Evolutionary conservation across 176 grass and related monocot genomes (phyloP), one percentile per base, ranked within the genome.

Genomic region (Oryza nivara): DNA sequence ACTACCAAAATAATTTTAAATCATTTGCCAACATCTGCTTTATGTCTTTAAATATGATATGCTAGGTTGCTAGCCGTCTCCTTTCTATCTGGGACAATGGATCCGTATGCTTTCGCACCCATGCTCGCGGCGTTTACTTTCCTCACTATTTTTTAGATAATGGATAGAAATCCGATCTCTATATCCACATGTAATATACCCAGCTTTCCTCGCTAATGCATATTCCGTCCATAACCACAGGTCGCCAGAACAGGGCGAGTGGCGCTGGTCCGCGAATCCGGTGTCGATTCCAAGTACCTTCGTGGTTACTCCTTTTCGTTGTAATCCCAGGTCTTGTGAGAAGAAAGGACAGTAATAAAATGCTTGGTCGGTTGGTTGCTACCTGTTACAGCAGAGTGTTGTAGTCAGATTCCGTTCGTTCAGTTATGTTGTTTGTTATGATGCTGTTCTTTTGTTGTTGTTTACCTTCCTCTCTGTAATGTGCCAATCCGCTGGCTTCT

Each of bases 191-290:
- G 3, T 36, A 36, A 36, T 36, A 2, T 4, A 36, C 35, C 3
- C 35, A 5, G 0, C 8, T 43, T 65, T 82, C 73, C 22, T 86
- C 4, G 41, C 64, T 48, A 4, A 49, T 10, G 6, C 30, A 32
- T 84, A 13, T 69, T 78, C 10, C 65, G 7, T 80, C 9, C 41
- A 8, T 88, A 11, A 28, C 85, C 5, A 28, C 85, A 98, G 96
- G 96, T 98, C 1, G 93, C 96, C 20, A 79, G 96, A 88, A 98
- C 96, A 13, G 93, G 96, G 2, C 68, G 93, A n/a, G 78, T 94
- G 56, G 96, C 91, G 9, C 84, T 99, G 63, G 54, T 89, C 75
- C 92, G 91, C 2, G 96, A 99, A 51, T 99, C 93, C 3, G 79
- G 93, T 9, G 96, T 96, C 0, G 91, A 99, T 26, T 99, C 96